Evolutionary conservation across 495 filamentous ascomycete species (phyloP), one percentile per base, ranked within the genome.

Genomic region (Platismatia glauca): DNA sequence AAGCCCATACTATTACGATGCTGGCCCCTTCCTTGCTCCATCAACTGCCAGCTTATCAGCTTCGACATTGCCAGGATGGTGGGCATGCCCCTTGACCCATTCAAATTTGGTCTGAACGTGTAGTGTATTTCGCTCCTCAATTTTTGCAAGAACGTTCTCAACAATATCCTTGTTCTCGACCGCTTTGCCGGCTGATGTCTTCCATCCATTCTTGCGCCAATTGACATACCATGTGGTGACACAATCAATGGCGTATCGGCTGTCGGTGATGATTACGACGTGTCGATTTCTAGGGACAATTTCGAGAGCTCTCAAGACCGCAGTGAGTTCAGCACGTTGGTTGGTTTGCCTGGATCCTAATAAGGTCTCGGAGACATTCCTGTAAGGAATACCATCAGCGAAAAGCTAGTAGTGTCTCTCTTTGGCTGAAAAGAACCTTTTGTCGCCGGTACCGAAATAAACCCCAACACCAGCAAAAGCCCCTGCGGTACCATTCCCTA

Each of bases 241-340:
- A 70, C 93, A 97, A 64, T 90, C 82, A 72, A 97, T 96, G 13
- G 88, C 79, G 73, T 97, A 98, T 62, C 84, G 83, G 69, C 86
- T 90, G 74, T 97, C 94, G 20, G 86, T 88, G 68, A 87, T 81
- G 66, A 97, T 90, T 39, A 82, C 79, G 18, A 90, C 77, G 57
- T 84, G 76, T 60, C 80, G 74, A 71, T 85, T 79, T 61, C 80
- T 76, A 9, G 88, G 86, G 3, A 89, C 82, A 33, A 85, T 83
- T 68, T 97, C 84, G 31, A 98, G 80, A 9, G 90, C 89, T 57
- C 93, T 87, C 7, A 88, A 77, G 64, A 97, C 86, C 0, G 91
- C 94, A 5, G 90, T 91, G 59, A 98, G 77, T 73, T 98, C 94
- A 20, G 94, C 94, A 7, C 94, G 90, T 72, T 97, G 89, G 71